Evolutionary conservation across 192 early-diverging fungal genomes (phyloP).

Genomic region (Geranomyces michiganensis): DNA sequence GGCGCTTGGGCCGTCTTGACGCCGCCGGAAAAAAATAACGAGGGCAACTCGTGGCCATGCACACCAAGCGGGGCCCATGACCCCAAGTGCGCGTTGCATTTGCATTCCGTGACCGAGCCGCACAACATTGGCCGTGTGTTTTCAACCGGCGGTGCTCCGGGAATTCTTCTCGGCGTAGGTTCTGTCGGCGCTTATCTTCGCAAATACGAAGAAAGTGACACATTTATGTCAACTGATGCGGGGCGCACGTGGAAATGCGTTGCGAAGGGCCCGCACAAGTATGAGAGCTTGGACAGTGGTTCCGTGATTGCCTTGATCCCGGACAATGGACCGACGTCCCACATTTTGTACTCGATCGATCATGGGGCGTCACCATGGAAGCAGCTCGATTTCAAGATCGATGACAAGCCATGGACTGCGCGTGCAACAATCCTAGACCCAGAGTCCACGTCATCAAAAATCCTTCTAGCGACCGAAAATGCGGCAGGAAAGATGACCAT

Average conservation of each 20-base stretch:
- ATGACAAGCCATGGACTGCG: constrained; percentile 42
- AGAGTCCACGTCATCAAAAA: constrained; percentile 72
- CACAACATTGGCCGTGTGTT: constrained; percentile 74
- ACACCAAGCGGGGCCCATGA: constrained; percentile 37
- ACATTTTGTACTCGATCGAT: constrained; percentile 76
- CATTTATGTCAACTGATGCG: constrained; percentile 82
- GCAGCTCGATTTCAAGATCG: constrained; percentile 43
- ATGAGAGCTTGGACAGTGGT: constrained; percentile 87
- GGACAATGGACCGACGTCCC: constrained; percentile 48
- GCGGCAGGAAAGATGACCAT: constrained; percentile 36
- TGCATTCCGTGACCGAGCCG: constrained; percentile 79
- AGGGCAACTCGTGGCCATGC: constrained; percentile 65
- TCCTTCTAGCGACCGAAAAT: constrained; percentile 63
- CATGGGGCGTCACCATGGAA: constrained; percentile 72
- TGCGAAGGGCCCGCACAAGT: constrained; percentile 66
- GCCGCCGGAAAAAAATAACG: constrained; percentile 61
- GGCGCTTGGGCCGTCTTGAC: constrained; percentile 83
- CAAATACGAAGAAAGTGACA: constrained; percentile 75
- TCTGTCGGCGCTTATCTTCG: constrained; percentile 74
- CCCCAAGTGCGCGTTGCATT: constrained; percentile 74
- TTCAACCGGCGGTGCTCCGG: constrained; percentile 72
- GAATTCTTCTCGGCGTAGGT: constrained; percentile 90
- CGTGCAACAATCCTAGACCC: constrained; percentile 77
- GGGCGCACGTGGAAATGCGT: constrained; percentile 83
- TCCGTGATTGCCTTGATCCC: constrained; percentile 71